Evolutionary conservation across 345 rosid genomes (phyloP), one percentile per base, ranked within the genome.

Genomic region (Acer yangbiense): DNA sequence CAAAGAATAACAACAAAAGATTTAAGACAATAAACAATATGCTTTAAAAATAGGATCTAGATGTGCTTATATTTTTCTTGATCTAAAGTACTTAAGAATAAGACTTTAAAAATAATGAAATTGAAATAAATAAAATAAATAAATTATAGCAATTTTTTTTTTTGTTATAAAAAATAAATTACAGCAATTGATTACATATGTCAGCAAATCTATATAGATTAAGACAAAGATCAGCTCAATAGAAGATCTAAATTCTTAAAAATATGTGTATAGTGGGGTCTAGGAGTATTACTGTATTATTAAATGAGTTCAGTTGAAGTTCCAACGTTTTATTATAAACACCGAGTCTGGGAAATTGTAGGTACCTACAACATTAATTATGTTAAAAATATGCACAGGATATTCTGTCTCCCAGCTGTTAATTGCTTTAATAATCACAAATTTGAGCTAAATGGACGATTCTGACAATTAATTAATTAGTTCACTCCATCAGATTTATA

Each of bases 391-490:
- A 21, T 35, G 52, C 61, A 50, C 14, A 18, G 43, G 13, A 14
- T 29, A 71, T 71, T 55, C 23, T 21, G 9, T 20, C 65, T 29
- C 29, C 29, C 69, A 4, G 29, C 60, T 44, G 20, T 69, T 35
- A 35, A 35, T 35, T 27, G 25, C 27, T 25, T 13, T 58, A 77
- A 77, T n/a, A 29, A 69, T 69, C 48, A 44, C 75, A 16, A 20
- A 11, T 54, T 64, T n/a, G 44, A 73, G 25, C 46, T 18, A 54
- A 18, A 14, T 17, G 68, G 17, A 32, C 12, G n/a, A n/a, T 18
- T 54, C 25, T 71, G 1, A 71, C 29, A 9, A 41, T n/a, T 43
- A 43, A 32, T 35, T n/a, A n/a, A 50, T 17, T 29, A 29, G 32
- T 29, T 54, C 57, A 50, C 18, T 50, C n/a, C 8, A 54, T 54